Base-by-base conservation (phyloP, 805 yeast species). In the Metschnikowia kofuensis region DNA sequence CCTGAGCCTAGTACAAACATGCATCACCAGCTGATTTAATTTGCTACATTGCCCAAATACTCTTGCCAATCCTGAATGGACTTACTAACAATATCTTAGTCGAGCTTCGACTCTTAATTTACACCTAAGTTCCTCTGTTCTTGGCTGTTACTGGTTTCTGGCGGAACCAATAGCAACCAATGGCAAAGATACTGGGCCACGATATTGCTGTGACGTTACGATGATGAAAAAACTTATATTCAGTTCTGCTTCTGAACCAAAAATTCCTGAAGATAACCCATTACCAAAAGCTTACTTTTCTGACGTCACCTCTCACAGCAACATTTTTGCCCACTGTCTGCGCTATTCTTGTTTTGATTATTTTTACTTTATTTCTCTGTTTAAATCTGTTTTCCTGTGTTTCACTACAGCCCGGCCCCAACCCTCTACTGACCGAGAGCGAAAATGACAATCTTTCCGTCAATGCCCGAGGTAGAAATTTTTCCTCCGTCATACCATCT, bases 211-310 rank as follows among this genome's bases (percentile, higher is more conserved):
- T 35, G 47, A 52, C 50, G 53, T 36, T 71, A 59, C 58, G 53
- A 73, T 83, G 90, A 85, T 85, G 90, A 84, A 68, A 60, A 79
- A 71, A 68, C 60, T 63, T 62, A 58, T 67, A 46, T 78, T 87
- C 96, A 89, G 96, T 89, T 89, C 96, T 89, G 96, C 96, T 89
- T 89, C 96, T 89, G 96, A 89, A 77, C 79, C 80, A 68, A 76
- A 53, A 69, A 67, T 57, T 67, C 63, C 74, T 82, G 95, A 87
- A 87, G 94, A 87, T 78, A 85, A 78, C 79, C 73, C 65, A 63
- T 63, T 78, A 80, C 87, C 87, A 82, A 82, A 78, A 77, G 80
- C 76, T 73, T 70, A 53, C 60, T 59, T 46, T 65, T 74, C 78
- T 75, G 76, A 74, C 55, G 47, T 35, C 31, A 41, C 54, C 31